A percentile compares a stretch with the other conserved stretches of the same genome.
Evolutionary conservation across 2,329 filamentous ascomycete genomes (phyloP).

Genomic region (Grosmannia huntii): DNA sequence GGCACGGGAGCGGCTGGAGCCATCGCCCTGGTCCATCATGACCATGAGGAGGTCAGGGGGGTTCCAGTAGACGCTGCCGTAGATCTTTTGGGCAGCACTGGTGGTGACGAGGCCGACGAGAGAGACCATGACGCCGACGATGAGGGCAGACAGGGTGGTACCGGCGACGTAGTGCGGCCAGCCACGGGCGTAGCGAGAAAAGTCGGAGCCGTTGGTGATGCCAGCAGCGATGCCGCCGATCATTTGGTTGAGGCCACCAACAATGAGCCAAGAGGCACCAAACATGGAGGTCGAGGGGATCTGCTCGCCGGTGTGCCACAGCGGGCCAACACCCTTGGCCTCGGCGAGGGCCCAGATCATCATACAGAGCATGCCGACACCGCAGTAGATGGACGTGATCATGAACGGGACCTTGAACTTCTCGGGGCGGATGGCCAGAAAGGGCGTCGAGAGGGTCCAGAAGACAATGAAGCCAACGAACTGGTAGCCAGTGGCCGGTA

Average conservation of each 20-base stretch:
- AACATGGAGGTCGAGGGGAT: neutral
- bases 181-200: constrained; percentile 27
- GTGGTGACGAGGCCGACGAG: constrained; percentile 25
- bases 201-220: constrained; percentile 31
- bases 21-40: constrained; percentile 20
- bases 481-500: constrained; percentile 20
- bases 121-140: constrained; percentile 25
- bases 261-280: constrained; percentile 25
- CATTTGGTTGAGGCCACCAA: constrained; percentile 26
- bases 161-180: constrained; percentile 16
- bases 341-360: constrained; percentile 24
- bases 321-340: constrained; percentile 19
- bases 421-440: constrained; percentile 30
- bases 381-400: constrained; percentile 19
- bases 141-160: constrained; percentile 28
- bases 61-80: constrained; percentile 27
- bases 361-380: constrained; percentile 17
- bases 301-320: constrained; percentile 11
- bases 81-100: constrained; percentile 16
- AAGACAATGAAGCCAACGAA: constrained; percentile 20
- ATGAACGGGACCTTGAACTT: constrained; percentile 21
- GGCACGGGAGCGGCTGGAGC: constrained; percentile 21
- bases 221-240: constrained; percentile 31
- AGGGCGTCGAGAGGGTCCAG: constrained; percentile 19
- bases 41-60: constrained; percentile 26